Percentiles rank a stretch among this genome's conserved stretches.
Conservation (phyloP, 345 rosid species). For the Dipteronia dyeriana region DNA sequence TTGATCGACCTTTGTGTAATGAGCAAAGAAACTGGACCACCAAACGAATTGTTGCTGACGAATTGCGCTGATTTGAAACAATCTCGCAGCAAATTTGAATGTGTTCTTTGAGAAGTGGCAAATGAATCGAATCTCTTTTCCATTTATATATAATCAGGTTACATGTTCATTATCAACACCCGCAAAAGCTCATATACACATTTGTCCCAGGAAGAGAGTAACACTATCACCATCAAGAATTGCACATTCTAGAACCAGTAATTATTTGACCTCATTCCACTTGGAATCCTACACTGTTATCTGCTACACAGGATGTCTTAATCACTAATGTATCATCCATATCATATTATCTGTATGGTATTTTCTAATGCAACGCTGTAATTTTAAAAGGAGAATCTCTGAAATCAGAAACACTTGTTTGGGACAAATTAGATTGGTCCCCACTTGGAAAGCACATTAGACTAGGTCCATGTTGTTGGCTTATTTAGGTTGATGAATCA, state of each 20-base stretch:
- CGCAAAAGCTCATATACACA: not conserved
- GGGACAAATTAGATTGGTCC: conserved; percentile 7
- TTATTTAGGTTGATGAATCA: not conserved
- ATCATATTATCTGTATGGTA: not conserved
- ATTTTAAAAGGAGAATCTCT: too few relatives aligned
- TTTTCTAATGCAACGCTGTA: not conserved
- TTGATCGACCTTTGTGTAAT: not conserved
- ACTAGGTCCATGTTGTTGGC: conserved; percentile 16
- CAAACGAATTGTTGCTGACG: too few relatives aligned
- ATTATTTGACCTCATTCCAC: not conserved
- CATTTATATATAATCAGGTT: too few relatives aligned
- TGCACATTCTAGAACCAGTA: not conserved
- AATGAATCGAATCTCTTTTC: too few relatives aligned
- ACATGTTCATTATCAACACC: not conserved
- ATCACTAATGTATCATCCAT: not conserved
- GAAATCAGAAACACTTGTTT: not conserved
- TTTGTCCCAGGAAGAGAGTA: not conserved
- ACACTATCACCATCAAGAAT: not conserved
- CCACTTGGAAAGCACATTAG: conserved; percentile 4
- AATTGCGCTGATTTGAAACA: too few relatives aligned
- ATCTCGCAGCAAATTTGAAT: not conserved
- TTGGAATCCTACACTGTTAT: not conserved
- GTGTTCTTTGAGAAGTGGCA: too few relatives aligned
- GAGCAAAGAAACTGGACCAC: not conserved
- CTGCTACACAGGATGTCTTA: not conserved